These are phyloP conservation scores for Rauvolfia tetraphylla DNA, from an alignment of 257 asterid species.

Conservation along the genomic window DNA sequence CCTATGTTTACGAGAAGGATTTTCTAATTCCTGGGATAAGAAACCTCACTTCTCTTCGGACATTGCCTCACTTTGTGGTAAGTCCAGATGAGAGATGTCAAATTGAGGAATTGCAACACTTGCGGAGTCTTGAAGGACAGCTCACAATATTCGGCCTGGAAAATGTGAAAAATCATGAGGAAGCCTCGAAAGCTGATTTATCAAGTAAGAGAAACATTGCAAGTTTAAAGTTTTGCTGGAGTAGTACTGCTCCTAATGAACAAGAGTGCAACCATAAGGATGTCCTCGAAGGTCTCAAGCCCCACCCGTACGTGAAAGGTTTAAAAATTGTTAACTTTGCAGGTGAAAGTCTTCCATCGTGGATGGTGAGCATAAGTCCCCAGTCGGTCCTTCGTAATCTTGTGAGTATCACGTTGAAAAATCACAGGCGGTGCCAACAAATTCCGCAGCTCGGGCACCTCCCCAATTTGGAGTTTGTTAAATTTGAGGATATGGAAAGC, in stretches of 20 bases:
- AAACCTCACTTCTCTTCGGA: conserved; percentile 18
- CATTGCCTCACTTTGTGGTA: conserved; percentile 12
- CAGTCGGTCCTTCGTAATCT: background rate
- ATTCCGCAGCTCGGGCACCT: no score
- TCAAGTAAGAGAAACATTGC: background rate
- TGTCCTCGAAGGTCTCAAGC: conserved; percentile 27
- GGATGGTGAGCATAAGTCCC: conserved; percentile 3
- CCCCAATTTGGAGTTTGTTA: no score
- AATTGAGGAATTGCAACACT: conserved; percentile 13
- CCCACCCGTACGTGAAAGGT: conserved; percentile 17
- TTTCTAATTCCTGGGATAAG: conserved; percentile 19
- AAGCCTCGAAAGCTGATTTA: no score
- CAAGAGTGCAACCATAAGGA: no score
- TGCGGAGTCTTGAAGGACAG: no score
- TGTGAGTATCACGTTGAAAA: background rate
- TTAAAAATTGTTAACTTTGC: background rate
- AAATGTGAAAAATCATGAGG: no score
- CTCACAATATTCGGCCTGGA: no score
- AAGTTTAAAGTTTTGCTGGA: background rate
- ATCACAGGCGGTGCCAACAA: no score
- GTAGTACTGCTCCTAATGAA: no score
- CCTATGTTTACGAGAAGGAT: no score
- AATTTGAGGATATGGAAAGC: no score
- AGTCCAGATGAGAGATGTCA: background rate
- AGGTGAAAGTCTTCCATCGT: conserved; percentile 14